Evolutionary conservation across 345 rosid genomes (phyloP).

Genomic region (Erodium maritimum): DNA sequence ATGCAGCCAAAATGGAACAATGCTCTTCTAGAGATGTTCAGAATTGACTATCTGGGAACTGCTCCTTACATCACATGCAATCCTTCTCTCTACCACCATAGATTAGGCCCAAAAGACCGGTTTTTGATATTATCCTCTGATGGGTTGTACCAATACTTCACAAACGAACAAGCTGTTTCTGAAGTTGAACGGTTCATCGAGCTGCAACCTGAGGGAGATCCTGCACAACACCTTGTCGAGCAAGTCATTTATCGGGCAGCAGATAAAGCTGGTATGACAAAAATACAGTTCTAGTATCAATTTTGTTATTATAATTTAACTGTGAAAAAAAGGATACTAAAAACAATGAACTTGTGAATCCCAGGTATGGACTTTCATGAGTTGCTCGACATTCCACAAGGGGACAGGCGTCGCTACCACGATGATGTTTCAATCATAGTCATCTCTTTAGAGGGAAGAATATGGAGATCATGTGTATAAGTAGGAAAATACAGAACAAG

Average conservation of each 20-base stretch:
- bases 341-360: conserved; percentile 3
- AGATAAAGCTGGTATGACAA: conserved; percentile 86
- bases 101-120: conserved; percentile 65
- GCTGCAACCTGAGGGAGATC: conserved; percentile 95
- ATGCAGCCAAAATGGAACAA: conserved; percentile 89
- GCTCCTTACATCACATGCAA: conserved; percentile 67
- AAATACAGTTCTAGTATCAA: too few species aligned
- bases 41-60: conserved; percentile 73
- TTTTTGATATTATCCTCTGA: conserved; percentile 82
- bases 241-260: conserved; percentile 90
- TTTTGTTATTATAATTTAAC: background rate
- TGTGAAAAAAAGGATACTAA: background rate
- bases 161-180: conserved; percentile 82
- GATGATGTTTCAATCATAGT: conserved; percentile 85
- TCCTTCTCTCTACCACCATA: conserved; percentile 86
- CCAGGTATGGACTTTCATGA: conserved; percentile 90
- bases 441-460: conserved; percentile 85
- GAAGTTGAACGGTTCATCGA: conserved; percentile 81
- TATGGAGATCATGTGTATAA: conserved; percentile 98
- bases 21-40: conserved; percentile 87
- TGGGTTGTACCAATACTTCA: conserved; percentile 88
- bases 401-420: conserved; percentile 80
- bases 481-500: too few species aligned
- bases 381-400: conserved; percentile 81
- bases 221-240: conserved; percentile 91